Percentiles rank a stretch among this genome's conserved stretches.
Evolutionary conservation across 805 yeast genomes (phyloP).

Genomic region (Myxozyma vanderwaltii): DNA sequence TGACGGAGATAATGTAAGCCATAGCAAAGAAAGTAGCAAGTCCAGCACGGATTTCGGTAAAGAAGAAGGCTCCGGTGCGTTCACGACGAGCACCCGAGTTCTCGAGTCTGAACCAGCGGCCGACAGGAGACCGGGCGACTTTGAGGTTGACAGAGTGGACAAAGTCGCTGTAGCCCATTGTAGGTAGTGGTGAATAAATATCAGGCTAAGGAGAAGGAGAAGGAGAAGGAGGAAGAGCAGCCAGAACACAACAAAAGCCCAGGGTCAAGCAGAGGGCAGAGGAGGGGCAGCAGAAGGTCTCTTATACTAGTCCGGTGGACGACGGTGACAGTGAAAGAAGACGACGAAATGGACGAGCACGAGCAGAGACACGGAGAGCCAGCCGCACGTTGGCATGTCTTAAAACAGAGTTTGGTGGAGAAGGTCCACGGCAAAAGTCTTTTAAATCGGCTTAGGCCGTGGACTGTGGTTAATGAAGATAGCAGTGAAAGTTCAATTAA

Average conservation of each 20-base stretch:
- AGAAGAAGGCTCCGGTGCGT: constrained; percentile 34
- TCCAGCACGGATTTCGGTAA: constrained; percentile 36
- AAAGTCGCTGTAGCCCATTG: constrained; percentile 15
- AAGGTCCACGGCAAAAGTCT: too few species aligned
- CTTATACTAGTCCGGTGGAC: too few species aligned
- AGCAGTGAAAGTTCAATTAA: too few species aligned
- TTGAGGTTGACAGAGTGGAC: constrained; percentile 26
- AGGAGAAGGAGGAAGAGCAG: too few species aligned
- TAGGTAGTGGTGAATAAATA: neutral
- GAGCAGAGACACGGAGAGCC: too few species aligned
- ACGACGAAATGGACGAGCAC: neutral
- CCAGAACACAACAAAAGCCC: too few species aligned
- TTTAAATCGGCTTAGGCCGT: too few species aligned
- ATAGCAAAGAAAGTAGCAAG: constrained; percentile 36
- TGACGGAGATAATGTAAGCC: constrained; percentile 36
- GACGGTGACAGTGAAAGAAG: neutral
- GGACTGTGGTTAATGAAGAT: too few species aligned
- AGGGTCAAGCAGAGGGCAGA: neutral
- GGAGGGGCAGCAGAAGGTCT: constrained; percentile 1
- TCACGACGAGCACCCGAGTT: constrained; percentile 33
- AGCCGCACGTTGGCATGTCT: too few species aligned
- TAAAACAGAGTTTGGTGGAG: too few species aligned
- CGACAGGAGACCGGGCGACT: constrained; percentile 31
- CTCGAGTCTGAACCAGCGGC: constrained; percentile 35
- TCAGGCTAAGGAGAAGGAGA: neutral